phyloP scores from a whole-genome alignment of 345 rosid species.

The Eutrema japonicum region DNA sequence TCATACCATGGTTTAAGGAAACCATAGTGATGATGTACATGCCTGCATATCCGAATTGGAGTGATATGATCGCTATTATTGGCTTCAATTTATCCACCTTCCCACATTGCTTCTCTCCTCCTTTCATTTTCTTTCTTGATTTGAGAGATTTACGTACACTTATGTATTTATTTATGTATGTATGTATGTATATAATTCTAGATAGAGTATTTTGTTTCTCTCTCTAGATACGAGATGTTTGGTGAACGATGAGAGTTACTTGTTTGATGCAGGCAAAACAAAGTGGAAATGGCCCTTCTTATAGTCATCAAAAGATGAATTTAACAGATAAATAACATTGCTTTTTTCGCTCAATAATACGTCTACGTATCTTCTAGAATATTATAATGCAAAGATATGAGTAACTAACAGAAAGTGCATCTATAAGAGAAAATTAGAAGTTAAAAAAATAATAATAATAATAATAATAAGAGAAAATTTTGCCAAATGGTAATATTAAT shows the following conservation, averaged over 20 bases:
- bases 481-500: background rate
- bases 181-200: background rate
- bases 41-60: conserved; percentile 92
- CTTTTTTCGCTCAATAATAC: conserved; percentile 38
- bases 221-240: conserved; percentile 25
- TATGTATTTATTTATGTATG: conserved; percentile 5
- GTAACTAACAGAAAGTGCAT: conserved; percentile 1
- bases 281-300: conserved; percentile 35
- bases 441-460: too few species aligned
- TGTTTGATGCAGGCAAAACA: conserved; percentile 36
- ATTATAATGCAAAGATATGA: conserved; percentile 28
- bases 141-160: conserved; percentile 10
- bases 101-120: conserved; percentile 36
- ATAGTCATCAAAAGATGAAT: conserved; percentile 40
- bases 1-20: conserved; percentile 80
- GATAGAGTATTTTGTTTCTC: background rate
- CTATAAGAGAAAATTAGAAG: background rate
- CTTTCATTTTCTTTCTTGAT: conserved; percentile 31
- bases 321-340: conserved; percentile 34
- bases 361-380: conserved; percentile 46
- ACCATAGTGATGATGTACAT: conserved; percentile 76
- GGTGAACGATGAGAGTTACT: conserved; percentile 32
- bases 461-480: too few species aligned
- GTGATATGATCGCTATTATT: conserved; percentile 71
- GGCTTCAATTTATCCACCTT: conserved; percentile 57